These are phyloP conservation scores for Candida methanosorbosa DNA, from an alignment of 805 yeast species.

Conservation along the genomic window DNA sequence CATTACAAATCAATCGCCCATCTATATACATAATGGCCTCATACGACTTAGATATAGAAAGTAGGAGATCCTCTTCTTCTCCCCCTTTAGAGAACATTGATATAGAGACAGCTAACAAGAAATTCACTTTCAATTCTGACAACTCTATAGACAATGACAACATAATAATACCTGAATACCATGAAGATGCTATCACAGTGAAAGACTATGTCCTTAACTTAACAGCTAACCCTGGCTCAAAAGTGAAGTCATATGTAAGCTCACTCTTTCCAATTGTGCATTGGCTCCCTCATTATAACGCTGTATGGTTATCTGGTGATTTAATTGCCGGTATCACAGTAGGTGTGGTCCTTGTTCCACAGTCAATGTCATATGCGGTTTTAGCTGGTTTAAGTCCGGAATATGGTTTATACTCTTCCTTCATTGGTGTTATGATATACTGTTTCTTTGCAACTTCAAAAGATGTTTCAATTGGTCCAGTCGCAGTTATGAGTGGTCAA, in stretches of 20 bases:
- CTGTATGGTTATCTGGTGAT: constrained; percentile 73
- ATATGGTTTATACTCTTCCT: constrained; percentile 86
- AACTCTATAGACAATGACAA: neutral
- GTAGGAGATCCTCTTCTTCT: too few species aligned
- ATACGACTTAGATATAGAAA: neutral
- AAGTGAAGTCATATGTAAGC: constrained; percentile 36
- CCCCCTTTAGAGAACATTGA: too few species aligned
- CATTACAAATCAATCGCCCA: too few species aligned
- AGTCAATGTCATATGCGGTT: constrained; percentile 90
- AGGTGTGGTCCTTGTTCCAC: constrained; percentile 90
- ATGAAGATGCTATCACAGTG: constrained; percentile 16
- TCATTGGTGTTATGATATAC: constrained; percentile 83
- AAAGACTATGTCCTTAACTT: constrained; percentile 19
- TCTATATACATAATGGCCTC: too few species aligned
- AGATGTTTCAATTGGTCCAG: constrained; percentile 95
- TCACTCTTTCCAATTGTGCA: constrained; percentile 70
- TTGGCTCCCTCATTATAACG: constrained; percentile 85
- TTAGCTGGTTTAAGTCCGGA: constrained; percentile 75
- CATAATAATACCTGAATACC: constrained; percentile 7
- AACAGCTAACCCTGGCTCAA: constrained; percentile 29
- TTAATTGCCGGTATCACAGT: constrained; percentile 89
- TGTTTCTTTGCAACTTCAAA: constrained; percentile 91
- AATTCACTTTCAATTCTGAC: neutral
- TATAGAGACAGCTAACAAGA: too few species aligned
- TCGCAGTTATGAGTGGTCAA: constrained; percentile 89